These are phyloP conservation scores for Sarcodon sp. DNA, from an alignment of 768 basidiomycete species.

Conservation along the genomic window DNA sequence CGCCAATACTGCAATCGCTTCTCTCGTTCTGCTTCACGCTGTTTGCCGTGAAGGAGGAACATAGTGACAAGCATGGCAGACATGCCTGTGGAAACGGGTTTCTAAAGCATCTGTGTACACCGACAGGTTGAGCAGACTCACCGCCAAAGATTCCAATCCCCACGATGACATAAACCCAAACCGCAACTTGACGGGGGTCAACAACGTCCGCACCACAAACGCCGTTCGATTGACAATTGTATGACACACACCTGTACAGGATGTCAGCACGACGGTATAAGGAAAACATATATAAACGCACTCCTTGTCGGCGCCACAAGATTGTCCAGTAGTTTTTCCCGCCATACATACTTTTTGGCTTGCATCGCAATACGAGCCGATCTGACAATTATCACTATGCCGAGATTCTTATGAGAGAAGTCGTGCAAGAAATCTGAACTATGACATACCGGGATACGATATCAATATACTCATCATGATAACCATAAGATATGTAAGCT, in stretches of 20 bases:
- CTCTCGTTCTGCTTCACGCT: conserved; percentile 66
- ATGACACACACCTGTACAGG: conserved; percentile 48
- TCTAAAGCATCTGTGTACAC: not conserved
- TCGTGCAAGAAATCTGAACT: not conserved
- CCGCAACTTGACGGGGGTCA: conserved; percentile 44
- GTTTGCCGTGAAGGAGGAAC: conserved; percentile 57
- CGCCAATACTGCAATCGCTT: conserved; percentile 84
- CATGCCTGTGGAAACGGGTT: conserved; percentile 41
- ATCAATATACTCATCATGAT: conserved; percentile 49
- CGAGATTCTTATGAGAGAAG: conserved; percentile 1
- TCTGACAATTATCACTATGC: conserved; percentile 54
- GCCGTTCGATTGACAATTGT: conserved; percentile 53
- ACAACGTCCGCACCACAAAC: conserved; percentile 53
- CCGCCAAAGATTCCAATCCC: conserved; percentile 62
- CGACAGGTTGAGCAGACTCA: conserved; percentile 18
- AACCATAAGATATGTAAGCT: conserved; percentile 58
- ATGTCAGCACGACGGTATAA: not conserved
- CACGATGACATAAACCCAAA: conserved; percentile 64
- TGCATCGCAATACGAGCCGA: conserved; percentile 70
- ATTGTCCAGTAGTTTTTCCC: conserved; percentile 39
- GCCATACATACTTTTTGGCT: conserved; percentile 40
- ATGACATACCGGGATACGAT: conserved; percentile 63
- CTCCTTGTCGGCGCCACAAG: conserved; percentile 55
- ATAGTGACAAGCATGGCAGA: conserved; percentile 54
- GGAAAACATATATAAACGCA: conserved; percentile 11